A percentile compares a stretch with the other conserved stretches of the same genome.
These are phyloP conservation scores for Fusarium secorum DNA, from an alignment of 2,329 filamentous ascomycete species.

Conservation along the genomic window DNA sequence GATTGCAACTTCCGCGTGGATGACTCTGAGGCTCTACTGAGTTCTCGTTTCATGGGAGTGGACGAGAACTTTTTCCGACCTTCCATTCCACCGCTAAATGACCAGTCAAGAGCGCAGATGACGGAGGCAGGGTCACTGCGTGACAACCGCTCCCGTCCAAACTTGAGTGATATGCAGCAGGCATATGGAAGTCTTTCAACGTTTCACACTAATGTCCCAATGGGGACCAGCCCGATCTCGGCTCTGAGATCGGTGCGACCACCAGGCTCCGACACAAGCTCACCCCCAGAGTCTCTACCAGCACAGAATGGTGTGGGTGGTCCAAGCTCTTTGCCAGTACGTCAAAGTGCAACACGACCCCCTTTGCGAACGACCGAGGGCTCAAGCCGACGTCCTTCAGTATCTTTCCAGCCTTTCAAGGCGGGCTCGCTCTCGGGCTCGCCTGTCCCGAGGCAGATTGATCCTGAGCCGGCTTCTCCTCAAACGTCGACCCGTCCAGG, in stretches of 20 bases:
- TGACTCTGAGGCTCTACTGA: conserved; percentile 87
- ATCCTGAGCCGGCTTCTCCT: conserved; percentile 64
- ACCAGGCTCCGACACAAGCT: conserved; percentile 68
- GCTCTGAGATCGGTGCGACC: conserved; percentile 75
- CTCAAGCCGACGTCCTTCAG: conserved; percentile 74
- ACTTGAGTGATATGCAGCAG: conserved; percentile 71
- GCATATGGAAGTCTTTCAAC: conserved; percentile 91
- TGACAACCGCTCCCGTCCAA: conserved; percentile 59
- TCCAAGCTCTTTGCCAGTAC: conserved; percentile 64
- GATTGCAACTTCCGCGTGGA: conserved; percentile 92
- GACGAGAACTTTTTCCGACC: conserved; percentile 89
- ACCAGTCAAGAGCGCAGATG: conserved; percentile 47
- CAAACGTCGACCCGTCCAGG: conserved; percentile 59
- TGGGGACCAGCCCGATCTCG: conserved; percentile 87
- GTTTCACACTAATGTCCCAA: conserved; percentile 79
- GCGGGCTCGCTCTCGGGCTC: conserved; percentile 93
- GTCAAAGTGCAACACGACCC: conserved; percentile 44
- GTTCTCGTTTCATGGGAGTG: conserved; percentile 90
- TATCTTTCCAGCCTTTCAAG: conserved; percentile 96
- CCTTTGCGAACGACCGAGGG: conserved; percentile 59
- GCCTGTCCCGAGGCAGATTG: conserved; percentile 63
- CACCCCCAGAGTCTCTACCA: conserved; percentile 62
- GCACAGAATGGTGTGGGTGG: conserved; percentile 55
- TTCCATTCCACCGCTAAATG: conserved; percentile 68
- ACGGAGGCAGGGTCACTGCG: conserved; percentile 79